Base-by-base conservation (phyloP, 805 yeast species). In the Cyberlindnera mycetangii region DNA sequence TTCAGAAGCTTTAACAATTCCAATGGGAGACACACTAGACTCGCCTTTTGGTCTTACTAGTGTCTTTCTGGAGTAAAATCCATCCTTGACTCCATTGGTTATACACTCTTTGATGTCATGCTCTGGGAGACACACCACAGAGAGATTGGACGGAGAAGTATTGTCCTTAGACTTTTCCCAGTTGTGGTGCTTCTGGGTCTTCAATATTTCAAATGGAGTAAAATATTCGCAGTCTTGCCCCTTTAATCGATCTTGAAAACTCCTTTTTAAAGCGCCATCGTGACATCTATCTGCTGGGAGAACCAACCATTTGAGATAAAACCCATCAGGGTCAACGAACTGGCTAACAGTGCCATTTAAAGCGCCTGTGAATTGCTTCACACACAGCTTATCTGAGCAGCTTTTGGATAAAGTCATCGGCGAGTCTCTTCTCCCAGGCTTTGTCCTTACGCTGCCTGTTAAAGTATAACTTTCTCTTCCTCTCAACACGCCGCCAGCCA, bases 401-500 rank as follows among this genome's bases (percentile, higher is more conserved):
- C 96, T 87, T 61, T 89, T 92, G 24, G 95, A 85, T 39, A 75
- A 62, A 0, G 95, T 76, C 4, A 79, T 50, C 2, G 75, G 74
- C 3, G 97, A 84, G 59, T 93, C 98, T 22, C 71, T 61, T 40
- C 98, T 64, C 2, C 99, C 99, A 0, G 98, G 99, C 58, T 93
- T 92, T 0, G 98, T 90, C 50, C 99, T 70, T 1, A 92, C 89
- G 8, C 68, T 63, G 0, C 96, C 96, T 2, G 72, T 63, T 16
- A 65, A 54, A 14, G 65, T 66, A 51, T 78, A 83, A 58, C 78
- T 69, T 28, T 74, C 75, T 32, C 95, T 62, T 0, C 97, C 97
- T 54, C 96, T 60, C 1, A 76, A 14, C 0, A 67, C 61, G 21
- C 50, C 54, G 19, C 49, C 48, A 1, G 42, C 50, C 15, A 53